phyloP scores from a whole-genome alignment of 768 basidiomycete genomes.

The Mycena capillaripes region DNA sequence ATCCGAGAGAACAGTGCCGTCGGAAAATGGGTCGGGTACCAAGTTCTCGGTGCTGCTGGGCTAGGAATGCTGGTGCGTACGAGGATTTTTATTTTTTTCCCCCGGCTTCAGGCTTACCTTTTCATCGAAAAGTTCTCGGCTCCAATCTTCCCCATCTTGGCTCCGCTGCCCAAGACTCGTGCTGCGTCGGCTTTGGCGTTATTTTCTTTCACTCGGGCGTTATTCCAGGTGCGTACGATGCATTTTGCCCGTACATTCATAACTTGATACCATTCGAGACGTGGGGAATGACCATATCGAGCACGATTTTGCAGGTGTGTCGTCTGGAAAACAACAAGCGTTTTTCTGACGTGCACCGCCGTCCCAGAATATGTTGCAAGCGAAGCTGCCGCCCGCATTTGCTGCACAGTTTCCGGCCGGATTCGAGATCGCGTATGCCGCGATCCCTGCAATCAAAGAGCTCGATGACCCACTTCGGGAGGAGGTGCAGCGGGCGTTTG shows the following conservation, averaged over 20 bases:
- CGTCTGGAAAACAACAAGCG: background rate
- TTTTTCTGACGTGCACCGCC: too few relatives aligned
- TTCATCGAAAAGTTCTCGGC: conserved; percentile 22
- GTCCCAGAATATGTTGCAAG: conserved; percentile 55
- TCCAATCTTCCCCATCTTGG: conserved; percentile 53
- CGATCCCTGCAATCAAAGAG: conserved; percentile 33
- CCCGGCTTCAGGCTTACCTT: background rate
- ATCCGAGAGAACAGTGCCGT: conserved; percentile 36
- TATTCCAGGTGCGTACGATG: background rate
- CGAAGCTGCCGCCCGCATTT: conserved; percentile 17
- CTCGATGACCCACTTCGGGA: conserved; percentile 37
- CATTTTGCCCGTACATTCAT: too few relatives aligned
- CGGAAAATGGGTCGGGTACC: conserved; percentile 43
- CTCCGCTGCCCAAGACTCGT: conserved; percentile 48
- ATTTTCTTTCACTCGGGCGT: conserved; percentile 41
- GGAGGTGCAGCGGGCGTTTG: conserved; percentile 57
- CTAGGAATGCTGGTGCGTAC: background rate
- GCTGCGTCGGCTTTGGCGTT: conserved; percentile 55
- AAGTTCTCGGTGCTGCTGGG: conserved; percentile 36
- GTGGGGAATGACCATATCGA: background rate
- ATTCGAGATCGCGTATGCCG: conserved; percentile 14
- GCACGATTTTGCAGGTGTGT: background rate
- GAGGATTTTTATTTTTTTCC: too few relatives aligned
- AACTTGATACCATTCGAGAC: background rate
- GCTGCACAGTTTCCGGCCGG: background rate